phyloP scores from a whole-genome alignment of 371 early-diverging fungal species.

The Catenaria anguillulae region DNA sequence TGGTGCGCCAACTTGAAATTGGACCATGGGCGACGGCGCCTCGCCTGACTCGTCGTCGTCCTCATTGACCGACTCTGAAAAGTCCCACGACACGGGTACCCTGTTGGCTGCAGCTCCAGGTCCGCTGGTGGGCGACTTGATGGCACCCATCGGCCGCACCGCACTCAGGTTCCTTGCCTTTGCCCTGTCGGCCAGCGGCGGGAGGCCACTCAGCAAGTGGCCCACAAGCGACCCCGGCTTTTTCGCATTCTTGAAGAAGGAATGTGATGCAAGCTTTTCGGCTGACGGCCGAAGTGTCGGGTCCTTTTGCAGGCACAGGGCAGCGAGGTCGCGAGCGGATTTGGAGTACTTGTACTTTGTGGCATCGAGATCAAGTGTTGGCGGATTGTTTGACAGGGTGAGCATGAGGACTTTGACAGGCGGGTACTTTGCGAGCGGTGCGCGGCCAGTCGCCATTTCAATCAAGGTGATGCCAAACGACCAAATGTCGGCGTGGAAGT shows the following conservation, averaged over 20 bases:
- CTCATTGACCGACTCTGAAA: too few species aligned
- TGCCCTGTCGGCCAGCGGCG: conserved; percentile 31
- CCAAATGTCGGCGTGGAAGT: conserved; percentile 86
- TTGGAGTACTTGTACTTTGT: conserved; percentile 59
- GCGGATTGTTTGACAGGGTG: conserved; percentile 75
- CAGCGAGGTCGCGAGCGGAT: conserved; percentile 71
- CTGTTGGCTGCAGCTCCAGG: too few species aligned
- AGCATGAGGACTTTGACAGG: conserved; percentile 80
- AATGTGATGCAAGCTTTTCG: conserved; percentile 55
- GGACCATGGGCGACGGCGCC: too few species aligned
- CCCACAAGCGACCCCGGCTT: conserved; percentile 49
- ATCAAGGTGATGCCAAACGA: conserved; percentile 81
- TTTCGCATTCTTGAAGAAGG: conserved; percentile 70
- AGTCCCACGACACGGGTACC: too few species aligned
- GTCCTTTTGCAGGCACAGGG: conserved; percentile 64
- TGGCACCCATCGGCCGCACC: too few species aligned
- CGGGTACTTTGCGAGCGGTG: conserved; percentile 81
- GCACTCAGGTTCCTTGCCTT: too few species aligned
- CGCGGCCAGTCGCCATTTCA: conserved; percentile 80
- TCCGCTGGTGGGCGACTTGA: too few species aligned
- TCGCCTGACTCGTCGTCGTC: too few species aligned
- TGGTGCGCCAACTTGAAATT: too few species aligned
- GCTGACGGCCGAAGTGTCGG: conserved; percentile 57
- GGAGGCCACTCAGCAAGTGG: conserved; percentile 42
- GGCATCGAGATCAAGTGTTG: conserved; percentile 62